These are phyloP conservation scores for Zarea fungicola DNA, from an alignment of 2,329 filamentous ascomycete species.

Conservation along the genomic window DNA sequence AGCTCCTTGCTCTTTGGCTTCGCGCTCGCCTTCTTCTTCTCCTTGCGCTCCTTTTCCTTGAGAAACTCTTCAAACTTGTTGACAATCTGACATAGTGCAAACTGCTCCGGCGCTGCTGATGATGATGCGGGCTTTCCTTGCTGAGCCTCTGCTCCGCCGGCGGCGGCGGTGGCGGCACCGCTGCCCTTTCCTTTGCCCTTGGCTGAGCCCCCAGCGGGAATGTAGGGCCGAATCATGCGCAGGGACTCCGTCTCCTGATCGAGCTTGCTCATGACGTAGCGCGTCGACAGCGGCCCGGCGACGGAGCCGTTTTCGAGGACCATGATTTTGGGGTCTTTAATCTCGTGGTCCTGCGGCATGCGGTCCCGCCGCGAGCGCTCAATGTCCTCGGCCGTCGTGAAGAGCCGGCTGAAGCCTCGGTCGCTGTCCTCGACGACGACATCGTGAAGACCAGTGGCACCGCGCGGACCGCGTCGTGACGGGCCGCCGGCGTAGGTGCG, in stretches of 20 bases:
- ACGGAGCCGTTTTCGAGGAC: slow-evolving; percentile 35
- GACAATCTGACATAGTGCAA: slow-evolving; percentile 67
- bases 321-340: slow-evolving; percentile 37
- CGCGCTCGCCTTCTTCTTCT: slow-evolving; percentile 36
- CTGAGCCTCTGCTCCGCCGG: slow-evolving; percentile 14
- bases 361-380: slow-evolving; percentile 31
- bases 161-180: not conserved
- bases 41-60: slow-evolving; percentile 38
- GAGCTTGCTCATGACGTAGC: slow-evolving; percentile 36
- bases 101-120: no score
- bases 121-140: no score
- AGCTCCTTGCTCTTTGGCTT: slow-evolving; percentile 60
- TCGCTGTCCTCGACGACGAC: slow-evolving; percentile 17
- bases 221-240: slow-evolving; percentile 37
- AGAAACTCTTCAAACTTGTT: slow-evolving; percentile 48
- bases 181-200: not conserved
- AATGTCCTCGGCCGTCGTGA: slow-evolving; percentile 29
- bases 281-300: slow-evolving; percentile 33
- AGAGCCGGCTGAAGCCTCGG: slow-evolving; percentile 28
- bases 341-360: slow-evolving; percentile 39
- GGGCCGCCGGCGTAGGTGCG: slow-evolving; percentile 16
- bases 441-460: slow-evolving; percentile 2
- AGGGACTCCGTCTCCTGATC: slow-evolving; percentile 31
- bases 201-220: slow-evolving; percentile 23
- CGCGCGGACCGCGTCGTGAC: slow-evolving; percentile 10